Evolutionary conservation across 805 yeast genomes (phyloP).

Genomic region (Candida hispaniensis): DNA sequence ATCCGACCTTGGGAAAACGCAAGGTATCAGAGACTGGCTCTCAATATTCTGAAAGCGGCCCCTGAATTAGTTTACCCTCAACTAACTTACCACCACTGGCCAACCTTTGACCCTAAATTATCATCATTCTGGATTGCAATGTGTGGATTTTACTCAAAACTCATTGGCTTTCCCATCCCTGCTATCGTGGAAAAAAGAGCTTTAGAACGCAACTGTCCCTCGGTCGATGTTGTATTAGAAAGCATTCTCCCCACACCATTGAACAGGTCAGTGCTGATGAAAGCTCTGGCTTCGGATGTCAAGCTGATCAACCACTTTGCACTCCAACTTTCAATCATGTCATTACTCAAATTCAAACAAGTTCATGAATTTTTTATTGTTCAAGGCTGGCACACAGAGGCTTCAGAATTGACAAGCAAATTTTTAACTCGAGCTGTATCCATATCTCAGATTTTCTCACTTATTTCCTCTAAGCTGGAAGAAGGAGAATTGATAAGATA

Average conservation of each 20-base stretch:
- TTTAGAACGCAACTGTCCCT: conserved; percentile 21
- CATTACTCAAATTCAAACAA: conserved; percentile 43
- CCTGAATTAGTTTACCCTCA: conserved; percentile 73
- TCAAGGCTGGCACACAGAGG: conserved; percentile 35
- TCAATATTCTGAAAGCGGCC: conserved; percentile 39
- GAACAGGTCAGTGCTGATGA: conserved; percentile 45
- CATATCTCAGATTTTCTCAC: conserved; percentile 2
- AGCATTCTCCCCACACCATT: conserved; percentile 55
- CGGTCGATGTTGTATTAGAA: conserved; percentile 37
- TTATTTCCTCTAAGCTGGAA: background rate
- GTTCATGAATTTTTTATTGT: conserved; percentile 32
- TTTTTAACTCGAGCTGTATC: conserved; percentile 20
- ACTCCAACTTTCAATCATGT: conserved; percentile 45
- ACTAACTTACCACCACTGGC: conserved; percentile 22
- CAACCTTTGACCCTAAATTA: conserved; percentile 62
- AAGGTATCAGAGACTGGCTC: conserved; percentile 45
- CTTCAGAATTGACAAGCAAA: conserved; percentile 28
- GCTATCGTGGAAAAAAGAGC: conserved; percentile 25
- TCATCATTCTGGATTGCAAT: conserved; percentile 78
- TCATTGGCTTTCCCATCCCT: conserved; percentile 52
- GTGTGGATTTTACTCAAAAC: conserved; percentile 47
- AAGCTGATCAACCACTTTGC: conserved; percentile 52
- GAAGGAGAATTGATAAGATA: conserved; percentile 4
- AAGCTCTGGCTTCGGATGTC: conserved; percentile 43
- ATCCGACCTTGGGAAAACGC: conserved; percentile 78